phyloP scores from a whole-genome alignment of 768 basidiomycete genomes.

The Leucosporidium yakuticum region DNA sequence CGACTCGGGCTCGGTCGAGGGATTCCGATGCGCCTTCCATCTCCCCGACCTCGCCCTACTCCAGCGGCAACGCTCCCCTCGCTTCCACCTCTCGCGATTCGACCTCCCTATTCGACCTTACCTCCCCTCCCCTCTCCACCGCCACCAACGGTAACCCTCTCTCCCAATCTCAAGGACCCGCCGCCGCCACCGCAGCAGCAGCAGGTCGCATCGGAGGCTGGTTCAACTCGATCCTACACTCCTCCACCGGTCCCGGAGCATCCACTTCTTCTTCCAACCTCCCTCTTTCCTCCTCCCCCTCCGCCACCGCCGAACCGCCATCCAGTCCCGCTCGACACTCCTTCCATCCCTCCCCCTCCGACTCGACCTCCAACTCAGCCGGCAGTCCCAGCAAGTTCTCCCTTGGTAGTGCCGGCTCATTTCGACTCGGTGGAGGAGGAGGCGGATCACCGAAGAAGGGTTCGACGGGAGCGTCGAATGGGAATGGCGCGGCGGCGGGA shows the following conservation, averaged over 20 bases:
- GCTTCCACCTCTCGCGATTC: not conserved
- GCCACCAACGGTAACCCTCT: not conserved
- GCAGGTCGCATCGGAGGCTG: constrained; percentile 28
- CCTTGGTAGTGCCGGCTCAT: not conserved
- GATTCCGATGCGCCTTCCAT: too few relatives aligned
- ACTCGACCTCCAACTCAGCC: constrained; percentile 6
- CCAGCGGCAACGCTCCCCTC: not conserved
- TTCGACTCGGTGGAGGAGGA: not conserved
- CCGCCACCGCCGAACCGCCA: not conserved
- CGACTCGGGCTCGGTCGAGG: too few relatives aligned
- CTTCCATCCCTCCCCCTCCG: not conserved
- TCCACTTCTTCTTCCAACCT: constrained; percentile 10
- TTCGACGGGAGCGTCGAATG: not conserved
- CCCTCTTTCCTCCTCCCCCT: not conserved
- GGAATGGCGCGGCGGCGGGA: not conserved
- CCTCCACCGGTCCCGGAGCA: not conserved
- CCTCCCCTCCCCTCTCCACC: not conserved
- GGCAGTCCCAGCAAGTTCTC: not conserved
- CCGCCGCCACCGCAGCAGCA: not conserved
- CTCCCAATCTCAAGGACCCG: not conserved
- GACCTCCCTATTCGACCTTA: not conserved
- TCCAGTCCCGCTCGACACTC: not conserved
- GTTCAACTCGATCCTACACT: constrained; percentile 30
- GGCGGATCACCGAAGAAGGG: constrained; percentile 17
- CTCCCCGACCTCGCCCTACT: not conserved